Conservation (phyloP, 768 basidiomycete genomes). For the Lactarius sanguifluus region DNA sequence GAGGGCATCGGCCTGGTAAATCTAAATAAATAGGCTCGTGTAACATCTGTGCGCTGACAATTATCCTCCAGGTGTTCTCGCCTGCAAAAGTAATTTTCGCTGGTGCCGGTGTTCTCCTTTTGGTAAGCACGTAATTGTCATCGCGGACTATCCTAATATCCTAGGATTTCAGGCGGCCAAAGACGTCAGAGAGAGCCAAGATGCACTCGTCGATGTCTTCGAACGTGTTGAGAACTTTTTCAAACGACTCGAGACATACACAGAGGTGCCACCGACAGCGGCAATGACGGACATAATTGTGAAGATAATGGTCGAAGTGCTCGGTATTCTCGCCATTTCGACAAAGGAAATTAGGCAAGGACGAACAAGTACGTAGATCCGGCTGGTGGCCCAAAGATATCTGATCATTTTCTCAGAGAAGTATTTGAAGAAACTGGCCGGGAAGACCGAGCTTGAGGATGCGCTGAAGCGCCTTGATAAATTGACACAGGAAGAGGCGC, state of each 20-base stretch:
- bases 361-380: not conserved
- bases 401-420: no score
- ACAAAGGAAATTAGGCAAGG: not conserved
- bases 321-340: not conserved
- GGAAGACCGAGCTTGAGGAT: no score
- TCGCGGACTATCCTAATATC: not conserved
- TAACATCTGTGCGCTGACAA: not conserved
- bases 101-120: not conserved
- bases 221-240: not conserved
- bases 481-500: no score
- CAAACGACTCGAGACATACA: not conserved
- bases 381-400: not conserved
- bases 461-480: no score
- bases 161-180: not conserved
- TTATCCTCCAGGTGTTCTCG: not conserved
- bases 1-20: not conserved
- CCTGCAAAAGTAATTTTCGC: not conserved
- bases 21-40: not conserved
- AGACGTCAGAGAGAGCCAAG: not conserved
- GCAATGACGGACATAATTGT: not conserved
- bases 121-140: not conserved
- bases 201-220: not conserved
- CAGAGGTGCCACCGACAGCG: not conserved
- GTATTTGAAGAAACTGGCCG: no score
- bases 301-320: not conserved